These are phyloP conservation scores for Ceratocystis ficicola DNA, from an alignment of 2,329 filamentous ascomycete genomes.

Conservation along the genomic window DNA sequence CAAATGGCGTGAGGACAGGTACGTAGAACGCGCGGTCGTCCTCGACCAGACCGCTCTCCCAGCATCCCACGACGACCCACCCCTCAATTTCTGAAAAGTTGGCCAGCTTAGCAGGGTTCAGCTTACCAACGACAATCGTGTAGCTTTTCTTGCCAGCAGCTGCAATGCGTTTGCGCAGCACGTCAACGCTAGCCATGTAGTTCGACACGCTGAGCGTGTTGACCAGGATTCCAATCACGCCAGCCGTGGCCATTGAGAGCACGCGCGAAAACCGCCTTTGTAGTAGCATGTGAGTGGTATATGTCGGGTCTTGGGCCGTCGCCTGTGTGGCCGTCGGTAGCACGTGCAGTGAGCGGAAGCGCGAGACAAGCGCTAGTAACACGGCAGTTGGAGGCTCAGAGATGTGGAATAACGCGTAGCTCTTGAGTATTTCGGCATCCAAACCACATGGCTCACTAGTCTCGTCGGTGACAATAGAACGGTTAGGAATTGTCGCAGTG, in stretches of 20 bases:
- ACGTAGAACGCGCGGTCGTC: constrained; percentile 71
- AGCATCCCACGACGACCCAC: constrained; percentile 96
- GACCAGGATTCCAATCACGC: constrained; percentile 85
- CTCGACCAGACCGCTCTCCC: constrained; percentile 89
- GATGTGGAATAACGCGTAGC: constrained; percentile 74
- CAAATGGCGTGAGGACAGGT: constrained; percentile 89
- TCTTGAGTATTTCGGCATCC: constrained; percentile 39
- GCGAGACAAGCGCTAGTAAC: constrained; percentile 73
- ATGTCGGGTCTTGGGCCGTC: constrained; percentile 32
- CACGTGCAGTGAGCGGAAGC: constrained; percentile 66
- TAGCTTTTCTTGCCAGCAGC: constrained; percentile 87
- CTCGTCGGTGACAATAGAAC: constrained; percentile 30
- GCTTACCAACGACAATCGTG: constrained; percentile 88
- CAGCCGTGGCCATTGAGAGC: constrained; percentile 63
- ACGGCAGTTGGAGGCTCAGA: constrained; percentile 68
- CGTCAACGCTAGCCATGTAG: constrained; percentile 68
- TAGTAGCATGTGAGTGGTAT: constrained; percentile 44
- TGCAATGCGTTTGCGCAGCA: constrained; percentile 60
- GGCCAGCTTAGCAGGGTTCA: constrained; percentile 89
- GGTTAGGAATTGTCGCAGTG: constrained; percentile 70
- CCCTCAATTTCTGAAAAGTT: constrained; percentile 93
- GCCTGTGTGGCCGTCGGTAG: constrained; percentile 49
- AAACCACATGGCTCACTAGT: constrained; percentile 32
- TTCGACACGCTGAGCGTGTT: constrained; percentile 90
- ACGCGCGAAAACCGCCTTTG: constrained; percentile 81